A percentile compares a stretch with the other conserved stretches of the same genome.
Conservation (phyloP, 208 protist genomes). For the Crithidia mellificae region DNA sequence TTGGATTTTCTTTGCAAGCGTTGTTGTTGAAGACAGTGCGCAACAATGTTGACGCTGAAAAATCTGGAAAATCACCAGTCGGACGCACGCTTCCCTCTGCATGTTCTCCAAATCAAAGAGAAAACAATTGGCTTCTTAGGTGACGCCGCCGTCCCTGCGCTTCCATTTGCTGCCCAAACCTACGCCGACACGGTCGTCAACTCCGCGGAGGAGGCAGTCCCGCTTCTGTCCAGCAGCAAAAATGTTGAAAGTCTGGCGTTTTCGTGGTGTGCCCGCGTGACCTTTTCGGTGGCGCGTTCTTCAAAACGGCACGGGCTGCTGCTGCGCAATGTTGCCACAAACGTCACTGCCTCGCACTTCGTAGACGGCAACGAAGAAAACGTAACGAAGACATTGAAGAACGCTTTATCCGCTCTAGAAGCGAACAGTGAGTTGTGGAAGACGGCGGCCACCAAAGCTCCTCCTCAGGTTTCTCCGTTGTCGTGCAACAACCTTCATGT, state of each 20-base stretch:
- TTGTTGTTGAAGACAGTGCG: no score
- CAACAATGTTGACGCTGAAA: background rate
- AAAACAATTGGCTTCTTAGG: conserved; percentile 15
- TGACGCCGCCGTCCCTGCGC: conserved; percentile 4
- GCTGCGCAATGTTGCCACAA: conserved; percentile 3
- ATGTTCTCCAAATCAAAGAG: conserved; percentile 5
- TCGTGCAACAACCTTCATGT: conserved; percentile 14
- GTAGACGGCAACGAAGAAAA: background rate
- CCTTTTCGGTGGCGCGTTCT: conserved; percentile 8
- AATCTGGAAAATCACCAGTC: background rate
- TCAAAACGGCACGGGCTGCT: conserved; percentile 19
- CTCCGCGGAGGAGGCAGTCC: conserved; percentile 1
- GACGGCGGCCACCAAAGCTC: background rate
- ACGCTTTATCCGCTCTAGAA: background rate
- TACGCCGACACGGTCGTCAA: conserved; percentile 4
- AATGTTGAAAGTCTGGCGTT: background rate
- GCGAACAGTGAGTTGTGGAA: conserved; percentile 7
- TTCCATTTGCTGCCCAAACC: conserved; percentile 12
- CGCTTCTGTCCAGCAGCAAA: background rate
- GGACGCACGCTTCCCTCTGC: conserved; percentile 2
- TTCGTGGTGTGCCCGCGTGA: conserved; percentile 21
- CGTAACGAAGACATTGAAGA: conserved; percentile 1
- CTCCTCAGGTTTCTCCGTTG: no score
- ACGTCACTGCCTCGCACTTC: conserved; percentile 1
- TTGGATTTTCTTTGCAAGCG: no score